Evolutionary conservation across 768 basidiomycete species (phyloP).

Genomic region (Boletus vermiculosoides): DNA sequence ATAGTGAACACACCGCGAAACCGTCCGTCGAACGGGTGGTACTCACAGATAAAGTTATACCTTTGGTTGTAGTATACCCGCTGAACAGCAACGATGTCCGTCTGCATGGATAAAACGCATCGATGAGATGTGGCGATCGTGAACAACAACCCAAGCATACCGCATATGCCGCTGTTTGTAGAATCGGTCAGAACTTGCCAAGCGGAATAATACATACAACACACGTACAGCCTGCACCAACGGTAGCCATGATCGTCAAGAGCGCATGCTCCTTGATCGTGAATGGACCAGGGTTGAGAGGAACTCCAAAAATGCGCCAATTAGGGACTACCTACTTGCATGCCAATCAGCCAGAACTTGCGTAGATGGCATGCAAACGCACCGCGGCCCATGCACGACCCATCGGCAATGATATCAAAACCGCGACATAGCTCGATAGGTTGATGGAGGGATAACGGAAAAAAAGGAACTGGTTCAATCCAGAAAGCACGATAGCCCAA

Average conservation of each 20-base stretch:
- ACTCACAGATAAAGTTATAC: conserved; percentile 50
- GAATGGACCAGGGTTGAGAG: conserved; percentile 73
- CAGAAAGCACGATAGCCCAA: conserved; percentile 61
- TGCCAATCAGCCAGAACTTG: not conserved
- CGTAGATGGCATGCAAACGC: not conserved
- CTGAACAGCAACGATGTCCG: conserved; percentile 74
- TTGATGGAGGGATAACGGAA: conserved; percentile 58
- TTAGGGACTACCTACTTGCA: conserved; percentile 45
- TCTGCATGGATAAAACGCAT: conserved; percentile 28
- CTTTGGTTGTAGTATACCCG: conserved; percentile 62
- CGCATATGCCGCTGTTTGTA: conserved; percentile 45
- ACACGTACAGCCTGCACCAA: conserved; percentile 33
- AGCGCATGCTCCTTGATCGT: conserved; percentile 72
- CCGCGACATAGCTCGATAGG: conserved; percentile 56
- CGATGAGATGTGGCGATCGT: not conserved
- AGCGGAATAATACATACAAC: not conserved
- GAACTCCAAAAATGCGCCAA: conserved; percentile 53
- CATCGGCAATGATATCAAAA: conserved; percentile 67
- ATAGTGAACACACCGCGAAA: not conserved
- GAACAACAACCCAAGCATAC: conserved; percentile 11
- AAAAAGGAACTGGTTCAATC: conserved; percentile 78
- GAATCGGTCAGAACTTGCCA: conserved; percentile 1
- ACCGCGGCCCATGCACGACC: conserved; percentile 62
- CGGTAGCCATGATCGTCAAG: conserved; percentile 65
- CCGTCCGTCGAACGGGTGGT: not conserved